phyloP scores from a whole-genome alignment of 2,329 filamentous ascomycete genomes.

The Pseudogymnoascus sp. region DNA sequence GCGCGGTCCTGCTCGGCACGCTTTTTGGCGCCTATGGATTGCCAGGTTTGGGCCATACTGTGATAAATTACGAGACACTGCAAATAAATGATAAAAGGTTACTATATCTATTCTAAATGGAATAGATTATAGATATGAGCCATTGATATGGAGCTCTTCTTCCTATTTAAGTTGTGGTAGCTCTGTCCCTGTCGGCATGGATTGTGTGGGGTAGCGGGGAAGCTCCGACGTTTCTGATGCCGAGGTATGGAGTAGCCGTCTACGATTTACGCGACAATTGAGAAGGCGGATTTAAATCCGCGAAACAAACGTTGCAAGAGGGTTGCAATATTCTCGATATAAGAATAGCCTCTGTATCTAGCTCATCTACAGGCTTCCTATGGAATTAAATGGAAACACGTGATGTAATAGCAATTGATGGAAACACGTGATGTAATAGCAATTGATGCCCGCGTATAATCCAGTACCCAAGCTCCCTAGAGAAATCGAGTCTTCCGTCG shows the following conservation, averaged over 20 bases:
- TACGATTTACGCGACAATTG: background rate
- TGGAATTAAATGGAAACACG: background rate
- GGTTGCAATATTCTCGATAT: background rate
- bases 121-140: background rate
- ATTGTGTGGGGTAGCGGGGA: conserved; percentile 1
- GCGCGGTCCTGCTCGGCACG: conserved; percentile 20
- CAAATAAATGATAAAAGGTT: background rate
- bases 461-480: background rate
- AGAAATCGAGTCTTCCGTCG: background rate
- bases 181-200: background rate
- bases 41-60: conserved; percentile 13
- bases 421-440: background rate
- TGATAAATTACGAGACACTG: background rate
- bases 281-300: background rate
- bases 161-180: background rate
- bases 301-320: background rate
- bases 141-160: background rate
- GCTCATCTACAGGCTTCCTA: background rate
- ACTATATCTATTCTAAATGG: background rate
- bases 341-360: background rate
- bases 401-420: background rate
- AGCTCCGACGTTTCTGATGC: background rate
- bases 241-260: background rate
- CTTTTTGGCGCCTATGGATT: conserved; percentile 19
- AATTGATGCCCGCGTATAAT: background rate